phyloP scores from a whole-genome alignment of 1,284 basidiomycete species.

The Trametes hirsuta region DNA sequence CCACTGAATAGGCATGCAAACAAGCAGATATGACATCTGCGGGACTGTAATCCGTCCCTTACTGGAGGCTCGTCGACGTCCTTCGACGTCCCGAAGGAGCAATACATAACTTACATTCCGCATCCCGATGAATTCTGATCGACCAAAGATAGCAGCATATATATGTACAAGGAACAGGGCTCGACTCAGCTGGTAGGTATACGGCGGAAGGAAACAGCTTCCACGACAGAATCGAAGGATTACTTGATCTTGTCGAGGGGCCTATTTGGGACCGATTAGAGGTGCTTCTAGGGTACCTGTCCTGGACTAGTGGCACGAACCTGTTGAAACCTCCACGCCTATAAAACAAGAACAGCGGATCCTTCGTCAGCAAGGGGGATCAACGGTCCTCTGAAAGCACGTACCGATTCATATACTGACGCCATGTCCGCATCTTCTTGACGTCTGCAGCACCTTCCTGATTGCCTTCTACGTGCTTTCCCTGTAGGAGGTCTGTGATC shows the following conservation, averaged over 20 bases:
- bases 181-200: conserved; percentile 16
- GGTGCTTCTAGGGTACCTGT: neutral
- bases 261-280: conserved; percentile 40
- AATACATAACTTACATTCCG: too few species aligned
- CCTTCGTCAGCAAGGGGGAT: conserved; percentile 13
- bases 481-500: conserved; percentile 45
- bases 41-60: too few species aligned
- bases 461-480: conserved; percentile 80
- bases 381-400: conserved; percentile 25
- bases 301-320: conserved; percentile 39
- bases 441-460: conserved; percentile 76
- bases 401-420: conserved; percentile 94
- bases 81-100: too few species aligned
- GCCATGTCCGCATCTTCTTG: conserved; percentile 92
- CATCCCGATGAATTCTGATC: conserved; percentile 4
- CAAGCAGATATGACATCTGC: too few species aligned
- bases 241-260: conserved; percentile 76
- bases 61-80: too few species aligned
- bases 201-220: neutral
- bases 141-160: conserved; percentile 14
- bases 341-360: conserved; percentile 14
- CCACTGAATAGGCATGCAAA: too few species aligned
- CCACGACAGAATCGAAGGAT: neutral
- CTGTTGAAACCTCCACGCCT: conserved; percentile 94
- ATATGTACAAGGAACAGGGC: conserved; percentile 13